A percentile compares a stretch with the other conserved stretches of the same genome.
Evolutionary conservation across 2,329 filamentous ascomycete species (phyloP).

Genomic region (Emergomyces orientalis): DNA sequence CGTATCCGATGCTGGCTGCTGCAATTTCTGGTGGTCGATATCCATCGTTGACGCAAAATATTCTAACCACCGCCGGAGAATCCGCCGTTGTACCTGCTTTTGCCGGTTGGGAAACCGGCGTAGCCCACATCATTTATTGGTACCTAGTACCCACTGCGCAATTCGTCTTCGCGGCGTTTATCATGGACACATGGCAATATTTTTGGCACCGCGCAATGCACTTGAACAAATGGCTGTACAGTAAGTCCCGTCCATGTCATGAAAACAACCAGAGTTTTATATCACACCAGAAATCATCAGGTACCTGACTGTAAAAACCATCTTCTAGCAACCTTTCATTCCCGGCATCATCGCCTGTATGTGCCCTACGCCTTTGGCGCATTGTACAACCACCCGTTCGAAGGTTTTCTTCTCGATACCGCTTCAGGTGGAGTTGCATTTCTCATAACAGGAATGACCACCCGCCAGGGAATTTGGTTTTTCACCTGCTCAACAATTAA

Average conservation of each 20-base stretch:
- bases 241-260: conserved; percentile 44
- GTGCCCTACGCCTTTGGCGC: conserved; percentile 96
- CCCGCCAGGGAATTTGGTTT: conserved; percentile 79
- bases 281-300: conserved; percentile 9
- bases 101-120: conserved; percentile 67
- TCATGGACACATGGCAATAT: conserved; percentile 97
- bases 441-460: conserved; percentile 70
- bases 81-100: conserved; percentile 56
- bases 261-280: neutral
- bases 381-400: conserved; percentile 90
- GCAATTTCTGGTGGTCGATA: conserved; percentile 73
- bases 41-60: conserved; percentile 55
- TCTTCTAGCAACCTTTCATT: conserved; percentile 69
- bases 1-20: conserved; percentile 64
- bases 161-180: conserved; percentile 60
- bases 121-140: conserved; percentile 73
- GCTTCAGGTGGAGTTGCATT: conserved; percentile 77
- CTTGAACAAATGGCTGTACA: conserved; percentile 93
- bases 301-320: conserved; percentile 3
- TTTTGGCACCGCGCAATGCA: conserved; percentile 96
- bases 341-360: conserved; percentile 90
- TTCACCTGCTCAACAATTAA: conserved; percentile 86
- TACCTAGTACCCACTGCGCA: conserved; percentile 66
- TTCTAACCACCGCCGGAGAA: conserved; percentile 45
- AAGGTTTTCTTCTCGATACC: conserved; percentile 89